Conservation (phyloP, 176 grass and related monocot genomes). For the Ampelocalamus luodianensis region DNA sequence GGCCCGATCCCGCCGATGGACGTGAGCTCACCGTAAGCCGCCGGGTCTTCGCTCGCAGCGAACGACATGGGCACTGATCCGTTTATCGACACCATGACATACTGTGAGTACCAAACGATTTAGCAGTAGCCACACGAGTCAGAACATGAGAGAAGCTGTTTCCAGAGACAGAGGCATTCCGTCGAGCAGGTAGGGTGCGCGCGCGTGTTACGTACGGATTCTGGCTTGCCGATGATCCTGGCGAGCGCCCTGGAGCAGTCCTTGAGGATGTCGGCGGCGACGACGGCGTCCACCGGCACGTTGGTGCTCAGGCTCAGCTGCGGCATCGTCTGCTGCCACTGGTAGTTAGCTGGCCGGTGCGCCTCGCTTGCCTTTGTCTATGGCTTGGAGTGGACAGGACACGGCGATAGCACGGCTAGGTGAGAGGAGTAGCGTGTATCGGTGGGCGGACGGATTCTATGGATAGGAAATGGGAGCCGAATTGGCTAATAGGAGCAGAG, state of each 20-base stretch:
- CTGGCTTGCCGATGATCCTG: constrained; percentile 94
- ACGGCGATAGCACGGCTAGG: no score
- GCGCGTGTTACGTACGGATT: constrained; percentile 59
- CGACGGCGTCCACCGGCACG: constrained; percentile 87
- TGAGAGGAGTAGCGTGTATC: no score
- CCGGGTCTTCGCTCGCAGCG: constrained; percentile 71
- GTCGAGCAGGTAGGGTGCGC: constrained; percentile 34
- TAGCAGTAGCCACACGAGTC: no score
- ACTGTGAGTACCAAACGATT: constrained; percentile 42
- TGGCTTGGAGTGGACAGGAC: no score
- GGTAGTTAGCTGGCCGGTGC: no score
- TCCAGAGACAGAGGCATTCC: constrained; percentile 28
- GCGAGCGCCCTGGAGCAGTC: constrained; percentile 75
- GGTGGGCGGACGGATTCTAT: no score
- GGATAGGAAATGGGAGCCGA: no score
- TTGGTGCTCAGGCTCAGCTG: constrained; percentile 87
- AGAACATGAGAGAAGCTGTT: not conserved
- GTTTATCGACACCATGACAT: constrained; percentile 83
- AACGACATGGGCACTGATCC: constrained; percentile 84
- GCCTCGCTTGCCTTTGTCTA: no score
- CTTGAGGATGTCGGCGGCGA: constrained; percentile 84
- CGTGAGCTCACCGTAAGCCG: constrained; percentile 86
- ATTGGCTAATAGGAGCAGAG: no score
- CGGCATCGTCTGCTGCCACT: constrained; percentile 54
- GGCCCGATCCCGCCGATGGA: constrained; percentile 87